These are phyloP conservation scores for Epicoccum nigrum DNA, from an alignment of 2,329 filamentous ascomycete genomes.

Conservation along the genomic window DNA sequence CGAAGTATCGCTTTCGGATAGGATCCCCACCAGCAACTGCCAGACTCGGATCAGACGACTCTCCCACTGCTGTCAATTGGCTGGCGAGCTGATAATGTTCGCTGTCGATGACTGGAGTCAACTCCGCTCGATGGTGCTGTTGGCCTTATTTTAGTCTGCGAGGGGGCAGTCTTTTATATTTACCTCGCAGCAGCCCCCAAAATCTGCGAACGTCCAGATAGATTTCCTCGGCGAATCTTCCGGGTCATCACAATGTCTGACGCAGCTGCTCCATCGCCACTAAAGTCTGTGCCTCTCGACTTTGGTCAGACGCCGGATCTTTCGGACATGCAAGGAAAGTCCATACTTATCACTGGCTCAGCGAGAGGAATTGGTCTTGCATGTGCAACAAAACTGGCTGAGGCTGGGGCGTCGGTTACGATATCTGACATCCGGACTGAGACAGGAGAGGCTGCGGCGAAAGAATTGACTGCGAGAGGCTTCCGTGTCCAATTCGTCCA, in stretches of 20 bases:
- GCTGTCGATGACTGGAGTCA: not conserved
- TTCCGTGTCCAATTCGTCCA: slow-evolving; percentile 36
- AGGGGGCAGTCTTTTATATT: too few species aligned
- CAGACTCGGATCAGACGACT: slow-evolving; percentile 8
- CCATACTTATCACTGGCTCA: slow-evolving; percentile 34
- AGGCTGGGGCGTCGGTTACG: slow-evolving; percentile 33
- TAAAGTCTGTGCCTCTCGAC: slow-evolving; percentile 16
- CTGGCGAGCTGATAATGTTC: not conserved
- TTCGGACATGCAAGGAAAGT: slow-evolving; percentile 24
- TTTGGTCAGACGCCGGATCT: slow-evolving; percentile 20
- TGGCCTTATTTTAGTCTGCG: not conserved
- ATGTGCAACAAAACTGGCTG: slow-evolving; percentile 24
- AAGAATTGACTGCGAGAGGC: slow-evolving; percentile 21
- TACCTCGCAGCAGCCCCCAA: too few species aligned
- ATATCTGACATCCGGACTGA: slow-evolving; percentile 30
- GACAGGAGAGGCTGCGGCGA: slow-evolving; percentile 16
- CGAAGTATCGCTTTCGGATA: not conserved
- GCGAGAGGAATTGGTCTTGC: slow-evolving; percentile 37
- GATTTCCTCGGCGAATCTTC: too few species aligned
- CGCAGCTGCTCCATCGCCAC: not conserved
- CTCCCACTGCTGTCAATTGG: not conserved
- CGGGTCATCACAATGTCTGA: not conserved
- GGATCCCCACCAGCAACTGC: not conserved
- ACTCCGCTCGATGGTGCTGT: not conserved
- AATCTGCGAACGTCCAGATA: too few species aligned